These are phyloP conservation scores for Diaporthe citriasiana DNA, from an alignment of 2,329 filamentous ascomycete genomes.

Conservation along the genomic window DNA sequence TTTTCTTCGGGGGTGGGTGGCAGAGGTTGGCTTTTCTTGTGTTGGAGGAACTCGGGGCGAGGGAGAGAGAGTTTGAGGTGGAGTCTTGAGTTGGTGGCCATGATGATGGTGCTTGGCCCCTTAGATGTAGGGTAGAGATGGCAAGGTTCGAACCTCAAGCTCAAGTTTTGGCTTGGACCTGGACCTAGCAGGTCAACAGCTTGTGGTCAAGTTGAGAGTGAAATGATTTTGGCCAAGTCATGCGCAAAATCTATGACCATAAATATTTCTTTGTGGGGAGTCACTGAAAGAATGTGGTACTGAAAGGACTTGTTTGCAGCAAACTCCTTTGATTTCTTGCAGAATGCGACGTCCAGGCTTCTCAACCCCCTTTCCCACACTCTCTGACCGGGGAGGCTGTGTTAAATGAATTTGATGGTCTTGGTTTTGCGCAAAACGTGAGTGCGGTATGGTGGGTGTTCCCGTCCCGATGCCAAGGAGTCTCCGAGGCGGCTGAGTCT, in stretches of 20 bases:
- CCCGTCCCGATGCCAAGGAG: not conserved
- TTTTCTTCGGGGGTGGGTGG: constrained; percentile 25
- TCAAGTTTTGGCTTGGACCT: not conserved
- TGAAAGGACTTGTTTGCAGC: constrained; percentile 5
- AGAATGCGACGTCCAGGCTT: not conserved
- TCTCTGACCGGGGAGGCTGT: not conserved
- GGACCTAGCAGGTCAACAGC: not conserved
- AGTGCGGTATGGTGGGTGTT: not conserved
- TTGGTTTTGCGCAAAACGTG: not conserved
- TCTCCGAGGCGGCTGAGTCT: not conserved
- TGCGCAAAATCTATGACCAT: not conserved
- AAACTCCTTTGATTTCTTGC: constrained; percentile 25
- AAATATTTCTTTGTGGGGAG: not conserved
- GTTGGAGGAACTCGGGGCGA: constrained; percentile 25
- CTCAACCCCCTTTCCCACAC: not conserved
- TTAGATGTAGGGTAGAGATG: not conserved
- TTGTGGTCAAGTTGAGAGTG: not conserved
- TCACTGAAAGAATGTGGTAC: not conserved
- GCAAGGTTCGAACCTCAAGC: not conserved
- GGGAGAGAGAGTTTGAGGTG: constrained; percentile 32
- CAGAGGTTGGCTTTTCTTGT: constrained; percentile 21
- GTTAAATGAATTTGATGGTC: not conserved
- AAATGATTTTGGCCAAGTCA: not conserved
- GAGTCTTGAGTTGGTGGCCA: constrained; percentile 12
- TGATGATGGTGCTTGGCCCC: not conserved